A percentile compares a stretch with the other conserved stretches of the same genome.
Conservation (phyloP, 768 basidiomycete genomes). For the Pleurotus platypus region DNA sequence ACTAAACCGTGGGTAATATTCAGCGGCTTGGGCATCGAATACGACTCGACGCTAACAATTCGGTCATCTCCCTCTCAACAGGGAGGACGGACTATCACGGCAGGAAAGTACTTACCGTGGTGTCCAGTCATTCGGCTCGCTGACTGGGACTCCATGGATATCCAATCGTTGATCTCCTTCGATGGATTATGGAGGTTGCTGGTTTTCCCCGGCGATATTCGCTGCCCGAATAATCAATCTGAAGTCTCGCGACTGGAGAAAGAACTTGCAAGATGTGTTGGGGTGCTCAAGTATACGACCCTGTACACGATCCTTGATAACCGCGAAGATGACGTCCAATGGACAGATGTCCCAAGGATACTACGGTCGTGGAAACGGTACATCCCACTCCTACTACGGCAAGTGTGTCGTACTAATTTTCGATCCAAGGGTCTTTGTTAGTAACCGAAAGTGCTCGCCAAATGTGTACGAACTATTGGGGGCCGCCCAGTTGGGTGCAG, state of each 20-base stretch:
- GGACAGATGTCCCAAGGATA: not conserved
- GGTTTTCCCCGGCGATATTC: conserved; percentile 13
- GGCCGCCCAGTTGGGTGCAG: not conserved
- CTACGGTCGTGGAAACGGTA: not conserved
- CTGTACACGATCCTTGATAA: not conserved
- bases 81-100: not conserved
- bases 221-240: not conserved
- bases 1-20: not conserved
- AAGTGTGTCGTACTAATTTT: not conserved
- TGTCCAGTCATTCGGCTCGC: conserved; percentile 5
- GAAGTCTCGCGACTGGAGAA: not conserved
- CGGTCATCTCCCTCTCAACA: not conserved
- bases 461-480: not conserved
- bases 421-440: not conserved
- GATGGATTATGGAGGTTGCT: conserved; percentile 14
- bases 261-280: not conserved
- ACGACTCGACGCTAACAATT: conserved; percentile 1
- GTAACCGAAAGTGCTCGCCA: not conserved
- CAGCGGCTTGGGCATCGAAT: conserved; percentile 14
- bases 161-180: conserved; percentile 13
- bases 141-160: conserved; percentile 13
- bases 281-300: not conserved
- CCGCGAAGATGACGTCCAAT: not conserved
- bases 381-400: not conserved
- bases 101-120: conserved; percentile 8